Base-by-base conservation (phyloP, 768 basidiomycete species). In the Fibroporia radiculosa region DNA sequence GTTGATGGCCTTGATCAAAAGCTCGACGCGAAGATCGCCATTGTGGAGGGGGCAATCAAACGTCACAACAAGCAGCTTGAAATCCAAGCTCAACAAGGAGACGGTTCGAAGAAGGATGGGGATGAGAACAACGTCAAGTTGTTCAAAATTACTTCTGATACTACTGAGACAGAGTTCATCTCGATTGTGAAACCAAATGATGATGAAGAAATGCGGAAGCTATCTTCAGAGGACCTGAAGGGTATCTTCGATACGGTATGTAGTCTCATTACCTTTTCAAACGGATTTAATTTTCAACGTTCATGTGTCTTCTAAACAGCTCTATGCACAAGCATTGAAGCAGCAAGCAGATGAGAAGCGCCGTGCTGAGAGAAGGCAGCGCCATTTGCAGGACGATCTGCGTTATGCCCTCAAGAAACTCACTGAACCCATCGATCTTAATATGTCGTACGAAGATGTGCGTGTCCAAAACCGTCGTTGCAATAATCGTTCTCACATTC, bases 381-480 rank as follows among this genome's bases (percentile, higher is more conserved):
- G 93, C 22, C 87, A 95, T 62, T 65, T 91, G 50, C 90, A 96
- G 57, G 96, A 99, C 63, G 96, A 98, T 58, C 71, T 99, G 28
- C 83, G 96, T 5, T 96, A 98, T 66, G 96, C 93, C 0, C 71
- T 97, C 52, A 92, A 88, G 67, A 95, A 95, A 61, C 69, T 95
- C 6, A 62, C 86, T 0, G 88, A 93, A 39, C 76, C 88, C 1
- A 63, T 97, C 29, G 90, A 95, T 51, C 61, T 93, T 39, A 77
- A 66, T 23, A 59, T 82, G 45, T 60, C 82, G 1, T 98, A 84
- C 56, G 93, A 97, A 53, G 80, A 86, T 54, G 93, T 89, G 52
- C 44, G 80, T n/a, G 13, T 29, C 19, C 31, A 32, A 38, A 32
- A 40, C 12, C 48, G 23, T 34, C 44, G 23, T 40, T 22, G 28